Evolutionary conservation across 805 yeast species (phyloP).

Genomic region (Tetrapisispora namnaoensis): DNA sequence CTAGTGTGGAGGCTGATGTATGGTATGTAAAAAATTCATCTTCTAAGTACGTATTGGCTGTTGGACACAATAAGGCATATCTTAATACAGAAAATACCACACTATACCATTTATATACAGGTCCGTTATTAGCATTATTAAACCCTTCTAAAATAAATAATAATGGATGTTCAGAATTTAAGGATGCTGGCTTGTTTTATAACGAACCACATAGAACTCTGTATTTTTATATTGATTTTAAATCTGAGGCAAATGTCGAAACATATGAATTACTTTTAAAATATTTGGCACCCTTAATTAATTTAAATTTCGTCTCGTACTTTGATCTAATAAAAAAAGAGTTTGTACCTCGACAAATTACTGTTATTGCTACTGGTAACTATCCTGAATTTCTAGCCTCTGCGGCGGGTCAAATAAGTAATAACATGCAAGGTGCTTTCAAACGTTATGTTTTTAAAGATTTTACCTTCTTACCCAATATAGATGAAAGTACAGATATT

Average conservation of each 20-base stretch:
- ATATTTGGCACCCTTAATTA: slow-evolving; percentile 37
- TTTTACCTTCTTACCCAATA: slow-evolving; percentile 32
- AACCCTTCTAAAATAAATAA: slow-evolving; percentile 35
- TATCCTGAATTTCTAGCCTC: slow-evolving; percentile 32
- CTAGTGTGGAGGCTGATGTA: slow-evolving; percentile 58
- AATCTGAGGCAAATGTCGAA: slow-evolving; percentile 34
- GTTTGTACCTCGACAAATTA: slow-evolving; percentile 43
- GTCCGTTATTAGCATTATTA: slow-evolving; percentile 41
- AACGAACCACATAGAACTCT: slow-evolving; percentile 41
- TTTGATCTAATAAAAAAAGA: slow-evolving; percentile 31
- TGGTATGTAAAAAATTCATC: slow-evolving; percentile 34
- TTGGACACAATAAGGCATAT: slow-evolving; percentile 50
- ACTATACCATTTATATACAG: slow-evolving; percentile 41
- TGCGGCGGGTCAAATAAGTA: slow-evolving; percentile 9
- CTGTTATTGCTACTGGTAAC: slow-evolving; percentile 58
- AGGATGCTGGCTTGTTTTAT: slow-evolving; percentile 34
- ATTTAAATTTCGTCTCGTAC: slow-evolving; percentile 41
- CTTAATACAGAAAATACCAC: slow-evolving; percentile 37
- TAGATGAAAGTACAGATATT: slow-evolving; percentile 12
- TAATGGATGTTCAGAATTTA: slow-evolving; percentile 13
- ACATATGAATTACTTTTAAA: slow-evolving; percentile 40
- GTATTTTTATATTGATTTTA: slow-evolving; percentile 55
- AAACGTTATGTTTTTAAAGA: slow-evolving; percentile 35
- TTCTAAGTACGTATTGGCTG: slow-evolving; percentile 38
- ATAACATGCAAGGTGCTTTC: slow-evolving; percentile 6